phyloP scores from a whole-genome alignment of 371 early-diverging fungal species.

The Mucor racemosus region DNA sequence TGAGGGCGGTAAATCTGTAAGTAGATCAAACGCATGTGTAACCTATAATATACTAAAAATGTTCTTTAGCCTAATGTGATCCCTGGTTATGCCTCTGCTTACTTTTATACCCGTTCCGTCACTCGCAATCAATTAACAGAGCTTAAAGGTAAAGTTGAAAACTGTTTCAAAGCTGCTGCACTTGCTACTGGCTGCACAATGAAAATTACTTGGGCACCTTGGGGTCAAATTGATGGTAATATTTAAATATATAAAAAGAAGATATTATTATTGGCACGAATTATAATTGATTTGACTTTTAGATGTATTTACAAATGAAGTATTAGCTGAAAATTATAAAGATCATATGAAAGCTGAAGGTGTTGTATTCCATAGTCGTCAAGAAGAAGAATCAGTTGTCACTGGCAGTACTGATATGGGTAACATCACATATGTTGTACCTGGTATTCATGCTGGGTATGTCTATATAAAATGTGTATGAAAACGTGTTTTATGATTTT shows the following conservation, averaged over 20 bases:
- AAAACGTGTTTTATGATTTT: conserved; percentile 5
- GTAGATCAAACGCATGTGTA: conserved; percentile 18
- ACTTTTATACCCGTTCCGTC: conserved; percentile 61
- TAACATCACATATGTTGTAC: conserved; percentile 57
- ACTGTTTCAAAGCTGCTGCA: conserved; percentile 70
- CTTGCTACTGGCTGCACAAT: conserved; percentile 70
- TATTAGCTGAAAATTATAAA: conserved; percentile 60
- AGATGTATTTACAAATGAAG: conserved; percentile 62
- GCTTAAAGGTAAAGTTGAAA: conserved; percentile 53
- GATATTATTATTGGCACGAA: not conserved
- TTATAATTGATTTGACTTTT: not conserved
- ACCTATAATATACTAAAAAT: not conserved
- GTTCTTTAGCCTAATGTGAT: conserved; percentile 49
- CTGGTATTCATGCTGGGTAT: conserved; percentile 27
- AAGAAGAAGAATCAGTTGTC: conserved; percentile 40
- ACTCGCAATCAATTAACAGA: conserved; percentile 49
- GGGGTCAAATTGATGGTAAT: conserved; percentile 37
- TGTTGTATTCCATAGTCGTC: conserved; percentile 36
- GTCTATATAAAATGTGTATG: not conserved
- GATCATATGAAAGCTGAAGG: conserved; percentile 56
- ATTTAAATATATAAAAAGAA: not conserved
- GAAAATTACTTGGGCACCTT: conserved; percentile 52
- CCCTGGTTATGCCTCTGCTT: conserved; percentile 62
- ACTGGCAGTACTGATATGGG: conserved; percentile 79
- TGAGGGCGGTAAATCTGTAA: conserved; percentile 68